phyloP scores from a whole-genome alignment of 257 asterid genomes.

The Paraleonurus japonicus region DNA sequence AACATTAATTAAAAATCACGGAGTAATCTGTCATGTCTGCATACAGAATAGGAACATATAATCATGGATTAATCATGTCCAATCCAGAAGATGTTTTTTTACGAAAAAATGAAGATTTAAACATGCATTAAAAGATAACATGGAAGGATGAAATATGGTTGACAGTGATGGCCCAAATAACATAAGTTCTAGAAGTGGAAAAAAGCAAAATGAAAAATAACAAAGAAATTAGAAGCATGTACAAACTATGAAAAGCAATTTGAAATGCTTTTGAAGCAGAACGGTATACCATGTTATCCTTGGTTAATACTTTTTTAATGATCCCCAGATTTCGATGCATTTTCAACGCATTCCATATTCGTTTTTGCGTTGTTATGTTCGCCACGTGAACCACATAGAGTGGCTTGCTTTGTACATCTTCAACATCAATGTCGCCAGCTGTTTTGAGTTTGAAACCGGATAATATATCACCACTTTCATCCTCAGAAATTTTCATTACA shows the following conservation, averaged over 20 bases:
- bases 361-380: constrained; percentile 34
- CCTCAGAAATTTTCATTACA: constrained; percentile 30
- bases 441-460: constrained; percentile 30
- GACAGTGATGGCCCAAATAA: too few species aligned
- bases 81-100: background rate
- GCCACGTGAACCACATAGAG: constrained; percentile 41
- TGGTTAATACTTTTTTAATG: constrained; percentile 34
- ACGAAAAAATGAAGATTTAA: background rate
- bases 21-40: background rate
- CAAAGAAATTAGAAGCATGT: background rate
- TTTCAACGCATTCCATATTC: constrained; percentile 49
- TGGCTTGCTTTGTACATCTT: background rate
- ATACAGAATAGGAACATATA: too few species aligned
- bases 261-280: background rate
- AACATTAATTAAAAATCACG: background rate
- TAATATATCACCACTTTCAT: constrained; percentile 21
- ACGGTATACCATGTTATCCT: constrained; percentile 34
- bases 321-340: constrained; percentile 36
- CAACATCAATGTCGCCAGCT: constrained; percentile 7
- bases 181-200: too few species aligned
- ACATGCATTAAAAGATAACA: background rate
- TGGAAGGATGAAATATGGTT: too few species aligned
- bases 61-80: background rate
- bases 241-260: background rate
- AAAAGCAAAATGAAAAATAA: too few species aligned